Evolutionary conservation across 805 yeast genomes (phyloP), one percentile per base, ranked within the genome.

Genomic region (Scheffersomyces stipitis): DNA sequence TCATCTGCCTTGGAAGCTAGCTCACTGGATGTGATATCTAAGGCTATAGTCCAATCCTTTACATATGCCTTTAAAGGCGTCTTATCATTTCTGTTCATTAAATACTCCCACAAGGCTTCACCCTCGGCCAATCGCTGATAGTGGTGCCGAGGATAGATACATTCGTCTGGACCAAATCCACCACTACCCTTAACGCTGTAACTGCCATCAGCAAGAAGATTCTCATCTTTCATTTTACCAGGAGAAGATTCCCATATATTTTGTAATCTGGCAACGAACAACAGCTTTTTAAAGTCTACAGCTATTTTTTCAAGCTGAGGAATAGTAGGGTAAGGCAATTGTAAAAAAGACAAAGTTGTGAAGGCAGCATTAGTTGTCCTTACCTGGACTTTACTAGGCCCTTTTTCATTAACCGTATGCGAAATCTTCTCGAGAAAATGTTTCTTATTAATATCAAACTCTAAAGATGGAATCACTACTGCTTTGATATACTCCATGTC

Each of bases 81-180:
- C 6, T 12, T 29, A 13, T 16, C 31, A 4, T 29, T 15, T 18
- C 39, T 38, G 8, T 31, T 15, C 4, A 50, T 52, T 29, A 54
- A 32, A 31, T 36, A 46, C 42, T 69, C 73, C 71, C 70, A 68
- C 3, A 44, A 26, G 0, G 65, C 71, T 44, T 69, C 73, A 10
- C 45, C 45, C 9, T 33, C 37, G 5, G 56, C 62, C 30, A 54
- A 42, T 15, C 48, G 32, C 28, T 54, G 52, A 41, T 68, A 55
- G 40, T 62, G 48, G 9, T 30, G 9, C 16, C 51, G 36, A 2
- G 73, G 64, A 33, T 42, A 55, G 51, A 68, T 56, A 16, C 49
- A 33, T 37, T 61, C 60, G 7, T 55, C 54, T 2, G 40, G 34
- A 3, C 63, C 57, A 36, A 39, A 59, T 4, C 69, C 69, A 5